Evolutionary conservation across 1,284 basidiomycete genomes (phyloP), one percentile per base, ranked within the genome.

Genomic region (Lentinula novae-zelandiae): DNA sequence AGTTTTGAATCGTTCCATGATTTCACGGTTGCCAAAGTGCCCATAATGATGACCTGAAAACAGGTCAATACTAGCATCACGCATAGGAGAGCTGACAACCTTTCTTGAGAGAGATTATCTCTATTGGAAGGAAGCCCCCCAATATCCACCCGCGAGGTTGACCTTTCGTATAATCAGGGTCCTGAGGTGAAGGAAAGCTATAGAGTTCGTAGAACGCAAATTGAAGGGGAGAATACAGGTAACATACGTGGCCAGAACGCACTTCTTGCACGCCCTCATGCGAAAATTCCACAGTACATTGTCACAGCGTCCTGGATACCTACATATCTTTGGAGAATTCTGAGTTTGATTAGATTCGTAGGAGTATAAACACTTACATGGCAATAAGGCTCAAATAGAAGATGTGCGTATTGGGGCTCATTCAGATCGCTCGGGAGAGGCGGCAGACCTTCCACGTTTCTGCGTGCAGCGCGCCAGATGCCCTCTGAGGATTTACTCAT

Each of bases 401-500:
- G 64, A 49, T 71, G 66, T 3, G 70, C 69, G 60, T 71, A 75
- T 54, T 67, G 64, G 1, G 72, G 72, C 57, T 74, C 73, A n/a
- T 58, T 67, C 57, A 75, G 56, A 54, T 71, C 69, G 1, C 60
- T 53, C 2, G 73, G 73, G 53, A 69, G 71, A 9, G 67, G 66
- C 17, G 73, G 73, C 7, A 75, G 55, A 8, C 63, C 66, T 10
- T 64, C 39, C 17, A 67, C 58, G 56, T 68, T 68, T 9, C 50
- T 34, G 20, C 65, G 63, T 17, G 67, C 61, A 22, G 58, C 52
- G 58, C 67, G 69, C 72, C 72, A 74, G 40, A 71, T 59, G 7
- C 59, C 57, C 1, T 57, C 50, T 2, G 70, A 64, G 2, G 67
- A 63, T 27, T 66, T 67, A 39, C 57, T 69, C 69, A 71, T 71